These are phyloP conservation scores for Sporobolomyces phaffii DNA, from an alignment of 768 basidiomycete genomes.

Conservation along the genomic window DNA sequence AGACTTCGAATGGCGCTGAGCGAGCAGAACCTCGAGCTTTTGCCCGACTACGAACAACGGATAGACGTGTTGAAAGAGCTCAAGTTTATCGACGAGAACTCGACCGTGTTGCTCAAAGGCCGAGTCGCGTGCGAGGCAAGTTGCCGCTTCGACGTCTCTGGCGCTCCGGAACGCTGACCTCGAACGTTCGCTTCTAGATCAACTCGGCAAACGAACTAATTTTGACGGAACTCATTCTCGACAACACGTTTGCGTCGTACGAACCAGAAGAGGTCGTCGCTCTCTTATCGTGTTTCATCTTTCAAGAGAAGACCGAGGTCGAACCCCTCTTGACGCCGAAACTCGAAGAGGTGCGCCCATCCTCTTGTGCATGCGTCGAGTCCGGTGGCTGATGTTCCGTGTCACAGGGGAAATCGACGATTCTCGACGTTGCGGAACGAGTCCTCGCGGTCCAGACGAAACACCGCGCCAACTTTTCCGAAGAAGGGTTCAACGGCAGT, in stretches of 20 bases:
- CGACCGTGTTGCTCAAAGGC: conserved; percentile 90
- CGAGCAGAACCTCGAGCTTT: conserved; percentile 90
- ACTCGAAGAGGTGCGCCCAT: conserved; percentile 55
- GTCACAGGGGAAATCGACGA: conserved; percentile 68
- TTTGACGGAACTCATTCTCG: conserved; percentile 90
- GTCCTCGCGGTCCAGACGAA: conserved; percentile 72
- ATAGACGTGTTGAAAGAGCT: conserved; percentile 83
- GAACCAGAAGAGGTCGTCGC: conserved; percentile 96
- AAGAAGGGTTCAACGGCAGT: conserved; percentile 35
- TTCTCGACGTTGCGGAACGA: conserved; percentile 68
- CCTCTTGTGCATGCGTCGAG: background rate
- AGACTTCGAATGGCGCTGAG: conserved; percentile 77
- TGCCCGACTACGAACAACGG: conserved; percentile 94
- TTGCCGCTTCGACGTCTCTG: conserved; percentile 17
- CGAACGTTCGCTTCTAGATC: conserved; percentile 56
- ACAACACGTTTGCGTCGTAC: conserved; percentile 82
- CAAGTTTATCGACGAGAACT: conserved; percentile 89
- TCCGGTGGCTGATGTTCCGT: too few relatives aligned
- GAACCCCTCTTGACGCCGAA: conserved; percentile 75
- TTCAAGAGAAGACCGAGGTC: conserved; percentile 93
- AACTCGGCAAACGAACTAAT: conserved; percentile 97
- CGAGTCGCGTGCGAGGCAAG: conserved; percentile 93
- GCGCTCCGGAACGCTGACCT: too few relatives aligned
- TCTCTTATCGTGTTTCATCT: conserved; percentile 89
- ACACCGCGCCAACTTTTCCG: conserved; percentile 69